Evolutionary conservation across 306 rosid genomes (phyloP), one percentile per base, ranked within the genome.

Genomic region (Malus orientalis): DNA sequence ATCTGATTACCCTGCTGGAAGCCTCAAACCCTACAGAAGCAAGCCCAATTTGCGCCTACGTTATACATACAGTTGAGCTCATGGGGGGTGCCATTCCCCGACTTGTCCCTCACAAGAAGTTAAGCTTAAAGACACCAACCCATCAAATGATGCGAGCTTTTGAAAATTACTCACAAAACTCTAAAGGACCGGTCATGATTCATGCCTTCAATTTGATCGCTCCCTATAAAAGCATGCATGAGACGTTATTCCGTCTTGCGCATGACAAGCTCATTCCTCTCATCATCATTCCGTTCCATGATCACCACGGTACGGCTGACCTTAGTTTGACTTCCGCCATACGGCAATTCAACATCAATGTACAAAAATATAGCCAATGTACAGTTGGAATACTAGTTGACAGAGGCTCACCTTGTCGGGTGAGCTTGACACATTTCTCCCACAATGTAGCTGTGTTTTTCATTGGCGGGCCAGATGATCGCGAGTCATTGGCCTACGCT

Each of bases 381-480:
- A 88, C 97, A 0, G 93, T 91, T 38, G 97, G 96, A 1, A 77
- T 91, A 55, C 91, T 93, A 0, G 70, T 91, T 2, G 89, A 93
- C 60, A 87, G 84, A 8, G 93, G 90, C 8, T 81, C 62, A 40
- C 84, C 76, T 45, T 73, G 70, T 62, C 77, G 77, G 84, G 78
- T 77, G 58, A 45, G 81, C 65, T 9, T 73, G 59, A n/a, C 78
- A 18, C 47, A 70, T 18, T 30, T 82, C 53, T 32, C 44, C 15
- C 83, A 71, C 76, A 67, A 86, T 3, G 86, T 93, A 8, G 93
- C 88, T 0, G 76, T 82, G 66, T 63, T 89, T 70, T 91, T 91
- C 83, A 87, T 93, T 12, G 98, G 98, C 4, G 96, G 95, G 11
- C 76, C 88, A 8, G 98, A 91, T 64, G 98, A 93, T 66, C 69